Percentiles rank a stretch among this genome's conserved stretches.
These are phyloP conservation scores for Pilasporangium apinafurcum DNA, from an alignment of 352 stramenopile genomes.

Conservation along the genomic window DNA sequence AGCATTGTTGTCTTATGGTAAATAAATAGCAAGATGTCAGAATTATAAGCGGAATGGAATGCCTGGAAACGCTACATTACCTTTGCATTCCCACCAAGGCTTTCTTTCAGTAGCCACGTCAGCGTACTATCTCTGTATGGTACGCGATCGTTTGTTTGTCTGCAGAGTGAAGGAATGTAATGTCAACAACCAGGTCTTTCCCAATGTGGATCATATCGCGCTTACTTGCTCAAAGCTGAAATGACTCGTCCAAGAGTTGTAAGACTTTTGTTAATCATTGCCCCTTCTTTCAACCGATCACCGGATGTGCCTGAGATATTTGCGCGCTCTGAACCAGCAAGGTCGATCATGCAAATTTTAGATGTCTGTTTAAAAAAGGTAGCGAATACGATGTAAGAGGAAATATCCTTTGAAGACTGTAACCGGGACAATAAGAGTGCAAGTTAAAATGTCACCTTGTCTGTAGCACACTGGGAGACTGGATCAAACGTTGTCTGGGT, in stretches of 20 bases:
- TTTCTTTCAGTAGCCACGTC: constrained; percentile 85
- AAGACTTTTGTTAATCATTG: constrained; percentile 91
- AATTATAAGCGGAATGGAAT: not conserved
- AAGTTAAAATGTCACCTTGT: constrained; percentile 35
- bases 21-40: not conserved
- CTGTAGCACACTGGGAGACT: constrained; percentile 41
- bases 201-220: constrained; percentile 1
- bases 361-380: constrained; percentile 62
- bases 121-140: constrained; percentile 84
- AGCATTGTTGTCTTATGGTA: constrained; percentile 75
- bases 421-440: not conserved
- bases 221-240: constrained; percentile 70
- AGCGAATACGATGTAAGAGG: too few species aligned
- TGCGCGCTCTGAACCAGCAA: constrained; percentile 77
- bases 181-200: not conserved
- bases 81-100: constrained; percentile 77
- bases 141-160: constrained; percentile 48
- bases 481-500: constrained; percentile 71
- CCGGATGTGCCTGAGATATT: constrained; percentile 78
- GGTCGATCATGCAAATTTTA: constrained; percentile 86
- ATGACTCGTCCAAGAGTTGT: constrained; percentile 88
- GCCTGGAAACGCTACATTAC: constrained; percentile 7
- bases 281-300: constrained; percentile 86
- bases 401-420: too few species aligned
- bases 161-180: constrained; percentile 2